Conservation (phyloP, 1,284 basidiomycete genomes). For the Puccinia novopanici region DNA sequence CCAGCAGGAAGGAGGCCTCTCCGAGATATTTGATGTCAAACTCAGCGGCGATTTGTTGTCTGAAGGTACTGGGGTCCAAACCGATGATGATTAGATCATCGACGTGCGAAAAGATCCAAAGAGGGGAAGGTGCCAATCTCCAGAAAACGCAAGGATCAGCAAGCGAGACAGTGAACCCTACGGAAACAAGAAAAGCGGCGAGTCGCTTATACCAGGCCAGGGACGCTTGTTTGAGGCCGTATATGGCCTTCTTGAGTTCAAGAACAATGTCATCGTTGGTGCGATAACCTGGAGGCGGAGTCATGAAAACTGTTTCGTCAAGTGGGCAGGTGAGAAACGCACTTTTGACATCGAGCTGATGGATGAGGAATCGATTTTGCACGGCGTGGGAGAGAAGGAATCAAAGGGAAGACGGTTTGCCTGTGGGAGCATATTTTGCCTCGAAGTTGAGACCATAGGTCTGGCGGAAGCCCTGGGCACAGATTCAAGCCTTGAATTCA, state of each 20-base stretch:
- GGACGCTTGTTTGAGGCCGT: constrained; percentile 52
- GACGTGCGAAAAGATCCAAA: constrained; percentile 4
- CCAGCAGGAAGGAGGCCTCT: too few relatives aligned
- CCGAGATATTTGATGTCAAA: too few relatives aligned
- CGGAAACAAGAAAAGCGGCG: too few relatives aligned
- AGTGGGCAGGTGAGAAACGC: constrained; percentile 42
- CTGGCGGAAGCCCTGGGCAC: not conserved
- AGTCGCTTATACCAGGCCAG: not conserved
- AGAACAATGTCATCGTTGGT: too few relatives aligned
- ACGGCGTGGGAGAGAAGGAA: constrained; percentile 43
- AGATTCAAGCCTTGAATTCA: not conserved
- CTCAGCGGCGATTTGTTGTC: too few relatives aligned
- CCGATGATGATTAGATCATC: not conserved
- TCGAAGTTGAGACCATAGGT: not conserved
- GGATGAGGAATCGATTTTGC: not conserved
- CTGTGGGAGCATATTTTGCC: not conserved
- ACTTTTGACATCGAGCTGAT: constrained; percentile 9
- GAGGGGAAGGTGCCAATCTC: not conserved
- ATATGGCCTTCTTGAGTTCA: constrained; percentile 11
- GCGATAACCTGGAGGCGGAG: not conserved
- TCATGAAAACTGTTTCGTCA: not conserved
- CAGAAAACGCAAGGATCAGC: not conserved
- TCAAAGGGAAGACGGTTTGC: not conserved
- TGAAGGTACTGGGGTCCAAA: too few relatives aligned
- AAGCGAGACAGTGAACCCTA: too few relatives aligned